Evolutionary conservation across 352 stramenopile species (phyloP), one percentile per base, ranked within the genome.

Genomic region (Pythium volutum): DNA sequence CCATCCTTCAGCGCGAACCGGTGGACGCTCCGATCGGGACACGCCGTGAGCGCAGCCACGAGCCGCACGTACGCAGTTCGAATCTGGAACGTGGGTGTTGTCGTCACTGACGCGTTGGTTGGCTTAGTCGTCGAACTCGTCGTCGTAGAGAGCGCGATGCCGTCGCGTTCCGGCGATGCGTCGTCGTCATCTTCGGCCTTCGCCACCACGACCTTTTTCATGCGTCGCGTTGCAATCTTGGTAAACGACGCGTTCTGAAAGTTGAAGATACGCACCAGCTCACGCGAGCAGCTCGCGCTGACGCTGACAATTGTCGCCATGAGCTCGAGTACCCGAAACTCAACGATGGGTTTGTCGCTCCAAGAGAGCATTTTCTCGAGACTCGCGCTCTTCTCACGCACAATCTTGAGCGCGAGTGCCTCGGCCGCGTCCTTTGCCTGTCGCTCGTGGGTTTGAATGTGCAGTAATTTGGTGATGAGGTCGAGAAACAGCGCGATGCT

Each of bases 341-440:
- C 82, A 53, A 95, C 84, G 16, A 81, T 51, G 15, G 86, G 86
- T 69, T 93, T 93, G 74, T 95, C 86, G 55, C 79, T 93, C 86
- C 86, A 95, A 42, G 79, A 81, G 36, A 95, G 59, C 50, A 87
- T 55, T 62, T 90, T 95, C 59, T 91, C 78, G 4, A 93, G 66
- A 34, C 64, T 64, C 51, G 70, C 59, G 46, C 66, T 73, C 70
- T 90, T 92, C 38, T 91, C 85, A 29, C 81, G 84, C 31, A 93
- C 63, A 3, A 93, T 57, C 34, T 75, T 71, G 38, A 91, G 67
- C 38, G 82, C 82, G n/a, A 92, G 66, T 0, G 68, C 67, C 62
- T 95, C 79, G 20, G 81, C 81, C 14, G 66, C 66, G 31, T 81
- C 62, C 4, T 42, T 36, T 33, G 47, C 49, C 16, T 34, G 16